Percentiles rank a stretch among this genome's conserved stretches.
Evolutionary conservation across 2,329 filamentous ascomycete species (phyloP).

Genomic region (Bipolaris cookei): DNA sequence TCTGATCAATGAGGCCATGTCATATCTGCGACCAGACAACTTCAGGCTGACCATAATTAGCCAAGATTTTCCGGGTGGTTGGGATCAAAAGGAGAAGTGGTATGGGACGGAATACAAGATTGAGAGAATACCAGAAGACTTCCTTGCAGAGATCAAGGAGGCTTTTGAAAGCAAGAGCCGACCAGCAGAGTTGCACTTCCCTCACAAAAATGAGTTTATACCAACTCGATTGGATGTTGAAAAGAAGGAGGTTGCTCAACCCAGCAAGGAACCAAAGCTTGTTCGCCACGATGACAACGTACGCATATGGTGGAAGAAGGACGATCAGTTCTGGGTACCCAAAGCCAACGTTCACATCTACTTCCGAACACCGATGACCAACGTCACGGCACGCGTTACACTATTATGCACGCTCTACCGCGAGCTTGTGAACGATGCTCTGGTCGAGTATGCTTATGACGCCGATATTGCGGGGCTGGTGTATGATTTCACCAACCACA

Average conservation of each 20-base stretch:
- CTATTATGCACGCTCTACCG: conserved; percentile 82
- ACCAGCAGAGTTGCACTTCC: conserved; percentile 77
- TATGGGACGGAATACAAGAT: conserved; percentile 94
- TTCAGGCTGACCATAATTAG: conserved; percentile 85
- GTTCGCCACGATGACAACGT: conserved; percentile 83
- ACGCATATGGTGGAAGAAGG: conserved; percentile 96
- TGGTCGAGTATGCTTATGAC: conserved; percentile 95
- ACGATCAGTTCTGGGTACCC: conserved; percentile 97
- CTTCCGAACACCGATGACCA: conserved; percentile 78
- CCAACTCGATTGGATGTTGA: conserved; percentile 92
- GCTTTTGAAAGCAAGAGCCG: conserved; percentile 68
- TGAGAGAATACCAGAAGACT: conserved; percentile 77
- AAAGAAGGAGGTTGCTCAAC: conserved; percentile 84
- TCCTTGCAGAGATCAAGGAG: conserved; percentile 72
- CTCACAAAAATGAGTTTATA: conserved; percentile 94
- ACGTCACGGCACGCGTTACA: conserved; percentile 76
- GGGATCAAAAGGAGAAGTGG: conserved; percentile 93
- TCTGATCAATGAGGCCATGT: conserved; percentile 75
- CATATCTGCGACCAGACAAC: conserved; percentile 82
- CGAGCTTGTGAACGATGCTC: conserved; percentile 83
- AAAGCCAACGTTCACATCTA: conserved; percentile 87
- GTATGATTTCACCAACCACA: conserved; percentile 77
- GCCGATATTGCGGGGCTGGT: conserved; percentile 89
- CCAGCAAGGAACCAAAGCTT: conserved; percentile 75
- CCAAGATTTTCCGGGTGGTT: conserved; percentile 80